These are phyloP conservation scores for Nosema muscidifuracis DNA, from an alignment of 371 early-diverging fungal genomes.

Conservation along the genomic window DNA sequence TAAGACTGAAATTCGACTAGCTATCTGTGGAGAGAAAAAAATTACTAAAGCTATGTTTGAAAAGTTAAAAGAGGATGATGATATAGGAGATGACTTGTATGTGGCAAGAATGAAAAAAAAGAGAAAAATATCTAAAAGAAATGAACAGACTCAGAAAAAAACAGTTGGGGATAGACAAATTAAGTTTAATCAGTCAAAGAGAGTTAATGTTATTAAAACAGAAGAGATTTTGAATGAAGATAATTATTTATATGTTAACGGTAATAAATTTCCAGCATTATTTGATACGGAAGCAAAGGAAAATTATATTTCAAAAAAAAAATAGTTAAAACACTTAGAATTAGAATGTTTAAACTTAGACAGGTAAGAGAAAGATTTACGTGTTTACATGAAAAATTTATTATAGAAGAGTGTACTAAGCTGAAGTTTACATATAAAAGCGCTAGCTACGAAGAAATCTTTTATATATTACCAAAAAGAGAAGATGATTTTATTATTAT, in stretches of 20 bases:
- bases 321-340: neutral
- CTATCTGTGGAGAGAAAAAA: neutral
- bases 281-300: neutral
- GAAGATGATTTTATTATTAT: neutral
- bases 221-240: neutral
- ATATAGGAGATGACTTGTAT: neutral
- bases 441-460: neutral
- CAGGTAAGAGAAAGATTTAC: neutral
- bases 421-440: neutral
- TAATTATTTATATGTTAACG: neutral
- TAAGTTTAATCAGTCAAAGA: neutral
- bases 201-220: neutral
- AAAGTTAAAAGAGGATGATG: neutral
- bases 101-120: neutral
- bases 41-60: neutral
- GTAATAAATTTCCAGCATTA: neutral
- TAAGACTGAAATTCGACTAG: neutral
- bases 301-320: neutral
- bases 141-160: neutral
- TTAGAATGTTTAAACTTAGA: neutral
- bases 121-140: neutral
- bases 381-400: neutral
- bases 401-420: neutral
- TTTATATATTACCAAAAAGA: slow-evolving; percentile 3
- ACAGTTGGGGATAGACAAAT: neutral